phyloP scores from a whole-genome alignment of 371 early-diverging fungal genomes.

The Mortierella sp. region DNA sequence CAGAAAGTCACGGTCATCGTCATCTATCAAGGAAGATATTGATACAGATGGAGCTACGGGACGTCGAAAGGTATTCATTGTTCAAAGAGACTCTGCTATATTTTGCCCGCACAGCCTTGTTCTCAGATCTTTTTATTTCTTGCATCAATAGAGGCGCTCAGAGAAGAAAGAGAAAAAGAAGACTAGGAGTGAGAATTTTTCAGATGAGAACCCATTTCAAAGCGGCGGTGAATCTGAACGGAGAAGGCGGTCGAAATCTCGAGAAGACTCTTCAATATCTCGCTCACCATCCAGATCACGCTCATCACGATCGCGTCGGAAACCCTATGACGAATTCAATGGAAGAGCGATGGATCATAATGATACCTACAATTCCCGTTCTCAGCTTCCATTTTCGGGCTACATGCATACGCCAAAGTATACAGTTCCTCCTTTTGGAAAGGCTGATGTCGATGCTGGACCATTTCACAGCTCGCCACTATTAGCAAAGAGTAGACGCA shows the following conservation, averaged over 20 bases:
- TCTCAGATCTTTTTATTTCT: background rate
- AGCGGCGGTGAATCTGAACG: slow-evolving; percentile 41
- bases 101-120: background rate
- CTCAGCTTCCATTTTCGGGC: slow-evolving; percentile 13
- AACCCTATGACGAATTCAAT: background rate
- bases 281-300: slow-evolving; percentile 4
- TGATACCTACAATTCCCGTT: slow-evolving; percentile 3
- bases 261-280: slow-evolving; percentile 14
- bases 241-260: slow-evolving; percentile 26
- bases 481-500: slow-evolving; percentile 15
- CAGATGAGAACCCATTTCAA: slow-evolving; percentile 43
- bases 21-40: background rate
- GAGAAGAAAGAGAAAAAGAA: slow-evolving; percentile 3
- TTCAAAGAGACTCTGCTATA: background rate
- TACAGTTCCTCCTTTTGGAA: background rate
- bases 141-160: background rate
- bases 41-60: background rate
- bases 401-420: slow-evolving; percentile 21
- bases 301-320: slow-evolving; percentile 7
- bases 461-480: slow-evolving; percentile 21
- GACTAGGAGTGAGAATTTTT: slow-evolving; percentile 15
- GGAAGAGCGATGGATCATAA: slow-evolving; percentile 3
- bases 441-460: slow-evolving; percentile 2
- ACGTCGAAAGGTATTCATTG: background rate
- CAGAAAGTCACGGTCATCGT: background rate